A percentile compares a stretch with the other conserved stretches of the same genome.
These are phyloP conservation scores for Penicillium palitans DNA, from an alignment of 2,329 filamentous ascomycete species.

Conservation along the genomic window DNA sequence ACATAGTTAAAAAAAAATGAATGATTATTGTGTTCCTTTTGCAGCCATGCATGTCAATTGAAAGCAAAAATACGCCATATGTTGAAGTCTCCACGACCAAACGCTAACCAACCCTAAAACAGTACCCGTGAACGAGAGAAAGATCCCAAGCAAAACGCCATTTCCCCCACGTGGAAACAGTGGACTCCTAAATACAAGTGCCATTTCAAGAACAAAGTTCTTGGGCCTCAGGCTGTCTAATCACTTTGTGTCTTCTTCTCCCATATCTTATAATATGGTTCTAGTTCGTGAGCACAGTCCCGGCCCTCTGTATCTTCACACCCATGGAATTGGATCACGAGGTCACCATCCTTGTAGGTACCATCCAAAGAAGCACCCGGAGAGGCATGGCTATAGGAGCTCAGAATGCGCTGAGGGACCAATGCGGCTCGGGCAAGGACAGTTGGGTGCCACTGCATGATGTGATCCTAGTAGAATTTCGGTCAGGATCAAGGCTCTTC, in stretches of 20 bases:
- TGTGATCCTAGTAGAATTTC: slow-evolving; percentile 64
- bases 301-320: slow-evolving; percentile 59
- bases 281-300: slow-evolving; percentile 72
- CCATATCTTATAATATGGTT: slow-evolving; percentile 52
- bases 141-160: slow-evolving; percentile 9
- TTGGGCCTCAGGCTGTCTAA: slow-evolving; percentile 6
- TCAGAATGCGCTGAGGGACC: slow-evolving; percentile 81
- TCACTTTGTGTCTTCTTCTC: slow-evolving; percentile 33
- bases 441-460: slow-evolving; percentile 95
- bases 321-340: slow-evolving; percentile 74
- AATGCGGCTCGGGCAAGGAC: slow-evolving; percentile 86
- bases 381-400: slow-evolving; percentile 66
- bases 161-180: background rate
- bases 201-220: background rate
- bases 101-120: slow-evolving; percentile 11
- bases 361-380: slow-evolving; percentile 50
- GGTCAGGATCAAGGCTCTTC: slow-evolving; percentile 28
- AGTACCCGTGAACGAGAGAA: background rate
- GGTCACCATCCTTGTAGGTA: slow-evolving; percentile 78
- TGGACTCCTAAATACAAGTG: background rate
- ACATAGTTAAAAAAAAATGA: slow-evolving; percentile 16
- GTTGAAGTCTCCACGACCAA: slow-evolving; percentile 12
- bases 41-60: slow-evolving; percentile 13
- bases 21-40: slow-evolving; percentile 19
- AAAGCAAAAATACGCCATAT: slow-evolving; percentile 19